Percentiles rank a stretch among this genome's conserved stretches.
Conservation (phyloP, 2,329 filamentous ascomycete genomes). For the Aspergillus clavatus region DNA sequence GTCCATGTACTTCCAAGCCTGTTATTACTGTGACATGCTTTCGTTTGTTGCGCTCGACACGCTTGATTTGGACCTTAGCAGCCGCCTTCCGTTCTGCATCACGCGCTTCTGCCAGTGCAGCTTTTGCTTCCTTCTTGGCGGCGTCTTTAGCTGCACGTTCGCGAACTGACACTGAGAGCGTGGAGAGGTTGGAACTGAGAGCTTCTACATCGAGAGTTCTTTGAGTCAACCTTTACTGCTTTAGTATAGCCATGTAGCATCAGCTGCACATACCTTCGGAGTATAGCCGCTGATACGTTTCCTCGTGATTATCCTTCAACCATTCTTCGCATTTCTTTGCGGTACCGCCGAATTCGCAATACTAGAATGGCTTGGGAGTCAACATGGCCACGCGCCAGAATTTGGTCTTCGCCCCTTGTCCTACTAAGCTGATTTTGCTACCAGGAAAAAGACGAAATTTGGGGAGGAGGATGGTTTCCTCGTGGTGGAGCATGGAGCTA, state of each 20-base stretch:
- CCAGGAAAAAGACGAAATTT: conserved; percentile 8
- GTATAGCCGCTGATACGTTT: conserved; percentile 75
- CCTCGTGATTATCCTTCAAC: conserved; percentile 70
- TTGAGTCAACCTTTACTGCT: neutral
- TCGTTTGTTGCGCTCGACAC: conserved; percentile 95
- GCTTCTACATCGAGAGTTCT: conserved; percentile 53
- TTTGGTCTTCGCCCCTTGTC: neutral
- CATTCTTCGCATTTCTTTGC: conserved; percentile 97
- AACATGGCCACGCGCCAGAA: neutral
- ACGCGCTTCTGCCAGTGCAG: conserved; percentile 78
- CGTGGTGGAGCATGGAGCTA: no score
- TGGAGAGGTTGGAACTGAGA: conserved; percentile 75
- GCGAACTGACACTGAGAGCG: conserved; percentile 83
- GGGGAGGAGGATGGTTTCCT: no score
- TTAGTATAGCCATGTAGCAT: neutral
- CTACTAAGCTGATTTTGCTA: neutral
- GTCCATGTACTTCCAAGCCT: conserved; percentile 81
- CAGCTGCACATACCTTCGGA: conserved; percentile 62
- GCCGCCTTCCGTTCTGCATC: conserved; percentile 77
- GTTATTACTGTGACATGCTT: conserved; percentile 94
- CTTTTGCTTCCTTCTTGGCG: conserved; percentile 93
- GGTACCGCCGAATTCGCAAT: conserved; percentile 97
- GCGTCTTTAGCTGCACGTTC: conserved; percentile 95
- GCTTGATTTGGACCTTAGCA: conserved; percentile 84
- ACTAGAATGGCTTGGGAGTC: conserved; percentile 53